Percentiles rank a stretch among this genome's conserved stretches.
These are phyloP conservation scores for Erysiphe pulchra DNA, from an alignment of 2,329 filamentous ascomycete species.

Conservation along the genomic window DNA sequence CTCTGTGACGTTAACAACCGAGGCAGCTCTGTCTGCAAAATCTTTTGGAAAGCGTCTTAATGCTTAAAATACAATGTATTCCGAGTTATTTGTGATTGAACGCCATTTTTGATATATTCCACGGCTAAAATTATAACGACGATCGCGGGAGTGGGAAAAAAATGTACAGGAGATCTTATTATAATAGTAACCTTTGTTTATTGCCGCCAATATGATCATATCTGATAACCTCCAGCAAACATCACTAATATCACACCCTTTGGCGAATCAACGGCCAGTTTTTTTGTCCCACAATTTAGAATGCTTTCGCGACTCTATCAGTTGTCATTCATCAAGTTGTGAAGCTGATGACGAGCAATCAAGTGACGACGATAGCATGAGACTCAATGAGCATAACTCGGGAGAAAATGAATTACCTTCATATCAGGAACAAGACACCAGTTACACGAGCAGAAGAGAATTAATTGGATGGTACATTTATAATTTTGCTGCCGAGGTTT, in stretches of 20 bases:
- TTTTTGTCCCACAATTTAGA: background rate
- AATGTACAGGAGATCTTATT: background rate
- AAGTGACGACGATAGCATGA: background rate
- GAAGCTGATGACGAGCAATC: background rate
- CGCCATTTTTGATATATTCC: too few species aligned
- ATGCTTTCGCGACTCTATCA: background rate
- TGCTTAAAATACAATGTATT: too few species aligned
- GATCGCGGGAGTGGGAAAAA: background rate
- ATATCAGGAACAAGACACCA: constrained; percentile 64
- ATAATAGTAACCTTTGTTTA: background rate
- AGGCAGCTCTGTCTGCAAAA: too few species aligned
- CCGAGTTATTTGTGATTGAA: too few species aligned
- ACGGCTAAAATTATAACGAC: background rate
- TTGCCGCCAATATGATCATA: background rate
- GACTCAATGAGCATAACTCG: background rate
- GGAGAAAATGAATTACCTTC: constrained; percentile 11
- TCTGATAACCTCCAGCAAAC: background rate
- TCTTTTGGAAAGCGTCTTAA: too few species aligned
- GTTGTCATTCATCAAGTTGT: background rate
- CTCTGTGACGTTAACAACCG: too few species aligned
- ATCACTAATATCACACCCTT: background rate
- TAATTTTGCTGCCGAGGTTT: constrained; percentile 87
- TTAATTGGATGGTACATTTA: constrained; percentile 89
- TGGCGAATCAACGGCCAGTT: background rate
- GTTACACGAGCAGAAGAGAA: constrained; percentile 72